Base-by-base conservation (phyloP, 345 rosid genomes). In the Erodium maritimum region DNA sequence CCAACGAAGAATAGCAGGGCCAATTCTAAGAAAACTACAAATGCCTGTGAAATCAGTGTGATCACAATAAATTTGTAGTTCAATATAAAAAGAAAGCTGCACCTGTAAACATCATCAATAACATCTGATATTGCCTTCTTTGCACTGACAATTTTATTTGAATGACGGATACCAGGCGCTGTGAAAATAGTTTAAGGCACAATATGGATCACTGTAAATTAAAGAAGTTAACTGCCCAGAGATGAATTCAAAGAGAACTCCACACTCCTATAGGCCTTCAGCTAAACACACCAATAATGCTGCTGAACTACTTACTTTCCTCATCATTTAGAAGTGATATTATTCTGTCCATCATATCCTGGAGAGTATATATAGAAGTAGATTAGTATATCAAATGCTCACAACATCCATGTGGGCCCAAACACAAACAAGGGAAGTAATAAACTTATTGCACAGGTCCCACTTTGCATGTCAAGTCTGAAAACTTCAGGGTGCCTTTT, bases 41-140 rank as follows among this genome's bases (percentile, higher is more conserved):
- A 29, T 5, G 8, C 5, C 8, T 29, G 9, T 5, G 37, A 29
- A 29, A 29, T 29, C 37, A 29, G 37, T 42, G 34, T 29, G 48
- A 42, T 12, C 3, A 42, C 12, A 42, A 42, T 42, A 42, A 29
- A 42, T 42, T 42, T 42, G 14, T 7, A 42, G 12, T 14, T 3
- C 8, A 14, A 11, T 3, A 10, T 10, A 55, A 19, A 4, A 51
- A 23, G 52, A 55, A 55, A 34, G 34, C 23, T 56, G 50, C 23
- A 75, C 80, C 80, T 72, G 62, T 68, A 69, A 25, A 70, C 54
- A 21, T 69, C 76, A 21, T 71, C 74, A 51, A 75, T 57, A 54
- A 71, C 45, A 54, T 66, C 66, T 21, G 54, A 69, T 17, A 72
- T 73, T 42, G 24, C 69, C 50, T 71, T 67, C 65, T 58, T 71